Conservation (phyloP, 1,284 basidiomycete species). For the Kwoniella shivajii region DNA sequence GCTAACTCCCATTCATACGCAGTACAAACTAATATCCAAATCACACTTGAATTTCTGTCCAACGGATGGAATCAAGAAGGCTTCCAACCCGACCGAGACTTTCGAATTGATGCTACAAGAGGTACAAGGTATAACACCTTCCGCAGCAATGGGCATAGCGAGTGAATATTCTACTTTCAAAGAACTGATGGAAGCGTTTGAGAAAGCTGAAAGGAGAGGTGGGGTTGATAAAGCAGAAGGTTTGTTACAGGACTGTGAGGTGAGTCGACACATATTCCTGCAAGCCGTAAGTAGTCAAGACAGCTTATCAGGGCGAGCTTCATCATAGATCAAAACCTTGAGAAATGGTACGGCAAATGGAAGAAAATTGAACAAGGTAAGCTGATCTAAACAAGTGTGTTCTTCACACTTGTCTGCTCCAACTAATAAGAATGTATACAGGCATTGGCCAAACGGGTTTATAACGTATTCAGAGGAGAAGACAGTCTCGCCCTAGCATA, state of each 20-base stretch:
- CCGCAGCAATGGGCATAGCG: slow-evolving; percentile 43
- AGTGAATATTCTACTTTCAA: slow-evolving; percentile 39
- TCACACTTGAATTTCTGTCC: slow-evolving; percentile 51
- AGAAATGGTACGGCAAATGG: slow-evolving; percentile 38
- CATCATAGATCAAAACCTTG: slow-evolving; percentile 28
- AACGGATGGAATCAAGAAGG: slow-evolving; percentile 36
- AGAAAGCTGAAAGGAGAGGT: slow-evolving; percentile 34
- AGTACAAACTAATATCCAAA: slow-evolving; percentile 51
- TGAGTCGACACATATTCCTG: slow-evolving; percentile 22
- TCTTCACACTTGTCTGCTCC: not conserved
- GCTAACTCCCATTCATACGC: too few species aligned
- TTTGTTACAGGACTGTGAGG: slow-evolving; percentile 44
- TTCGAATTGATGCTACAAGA: slow-evolving; percentile 53
- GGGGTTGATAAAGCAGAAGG: slow-evolving; percentile 25
- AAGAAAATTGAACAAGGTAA: slow-evolving; percentile 40
- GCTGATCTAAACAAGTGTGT: slow-evolving; percentile 3
- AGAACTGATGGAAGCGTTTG: slow-evolving; percentile 48
- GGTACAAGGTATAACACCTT: slow-evolving; percentile 49
- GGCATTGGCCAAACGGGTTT: slow-evolving; percentile 42
- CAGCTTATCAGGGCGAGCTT: not conserved
- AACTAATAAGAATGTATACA: slow-evolving; percentile 5
- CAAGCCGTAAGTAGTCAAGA: not conserved
- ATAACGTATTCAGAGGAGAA: slow-evolving; percentile 37
- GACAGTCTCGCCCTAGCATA: slow-evolving; percentile 44
- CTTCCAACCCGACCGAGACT: slow-evolving; percentile 25